These are phyloP conservation scores for Penicillium bialowiezense DNA, from an alignment of 495 filamentous ascomycete genomes.

Conservation along the genomic window DNA sequence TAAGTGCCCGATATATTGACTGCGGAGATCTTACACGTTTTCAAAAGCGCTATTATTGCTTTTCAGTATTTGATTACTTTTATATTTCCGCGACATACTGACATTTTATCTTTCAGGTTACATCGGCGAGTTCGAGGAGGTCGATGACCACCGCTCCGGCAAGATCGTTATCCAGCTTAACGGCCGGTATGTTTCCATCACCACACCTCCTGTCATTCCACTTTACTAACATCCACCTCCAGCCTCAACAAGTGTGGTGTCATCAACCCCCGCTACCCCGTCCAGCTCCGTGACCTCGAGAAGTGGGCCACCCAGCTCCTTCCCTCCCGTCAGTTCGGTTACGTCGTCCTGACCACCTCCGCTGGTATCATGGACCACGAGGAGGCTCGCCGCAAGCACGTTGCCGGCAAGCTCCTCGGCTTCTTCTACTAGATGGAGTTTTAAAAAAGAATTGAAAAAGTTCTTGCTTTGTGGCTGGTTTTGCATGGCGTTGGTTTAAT, in stretches of 20 bases:
- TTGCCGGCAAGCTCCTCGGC: slow-evolving; percentile 91
- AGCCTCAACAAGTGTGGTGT: slow-evolving; percentile 98
- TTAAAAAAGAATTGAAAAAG: slow-evolving; percentile 29
- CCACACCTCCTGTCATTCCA: not conserved
- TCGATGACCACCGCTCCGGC: slow-evolving; percentile 97
- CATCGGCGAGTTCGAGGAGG: slow-evolving; percentile 99
- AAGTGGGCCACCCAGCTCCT: slow-evolving; percentile 99
- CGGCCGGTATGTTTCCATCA: slow-evolving; percentile 52
- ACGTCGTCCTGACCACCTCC: slow-evolving; percentile 96
- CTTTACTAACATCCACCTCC: not conserved
- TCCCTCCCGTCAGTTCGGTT: slow-evolving; percentile 98
- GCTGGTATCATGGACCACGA: slow-evolving; percentile 99
- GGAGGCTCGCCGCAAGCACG: slow-evolving; percentile 97
- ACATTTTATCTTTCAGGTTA: slow-evolving; percentile 67
- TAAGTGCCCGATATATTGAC: slow-evolving; percentile 96
- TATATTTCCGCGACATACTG: slow-evolving; percentile 87
- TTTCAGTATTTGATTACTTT: slow-evolving; percentile 76
- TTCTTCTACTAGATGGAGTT: slow-evolving; percentile 82
- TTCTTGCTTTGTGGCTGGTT: slow-evolving; percentile 27
- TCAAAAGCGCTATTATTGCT: slow-evolving; percentile 50
- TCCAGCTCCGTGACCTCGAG: slow-evolving; percentile 94
- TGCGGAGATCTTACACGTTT: slow-evolving; percentile 94
- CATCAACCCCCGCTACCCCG: slow-evolving; percentile 98
- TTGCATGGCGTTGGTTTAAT: slow-evolving; percentile 15
- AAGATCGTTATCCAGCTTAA: slow-evolving; percentile 98